A percentile compares a stretch with the other conserved stretches of the same genome.
These are phyloP conservation scores for Takashimella koratensis DNA, from an alignment of 1,284 basidiomycete genomes.

Conservation along the genomic window DNA sequence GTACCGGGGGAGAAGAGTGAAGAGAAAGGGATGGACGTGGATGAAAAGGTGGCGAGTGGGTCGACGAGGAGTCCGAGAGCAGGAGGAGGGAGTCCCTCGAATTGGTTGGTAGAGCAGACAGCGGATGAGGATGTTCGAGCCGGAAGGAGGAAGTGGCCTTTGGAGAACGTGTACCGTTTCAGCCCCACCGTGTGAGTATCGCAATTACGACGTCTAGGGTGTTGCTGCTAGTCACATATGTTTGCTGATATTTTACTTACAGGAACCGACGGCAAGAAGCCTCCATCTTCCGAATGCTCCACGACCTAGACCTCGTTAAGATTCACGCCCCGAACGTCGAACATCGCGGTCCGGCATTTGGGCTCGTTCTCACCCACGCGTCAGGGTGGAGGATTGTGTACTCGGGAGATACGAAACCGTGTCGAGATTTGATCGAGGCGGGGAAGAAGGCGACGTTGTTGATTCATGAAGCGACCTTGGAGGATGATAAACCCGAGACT, in stretches of 20 bases:
- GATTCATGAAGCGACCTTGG: slow-evolving; percentile 91
- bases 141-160: slow-evolving; percentile 23
- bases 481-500: slow-evolving; percentile 68
- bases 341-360: slow-evolving; percentile 70
- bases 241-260: not conserved
- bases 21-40: not conserved
- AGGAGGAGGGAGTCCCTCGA: not conserved
- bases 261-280: not conserved
- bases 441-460: slow-evolving; percentile 71
- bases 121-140: slow-evolving; percentile 13
- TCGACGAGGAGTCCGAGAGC: not conserved
- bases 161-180: slow-evolving; percentile 9
- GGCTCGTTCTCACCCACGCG: slow-evolving; percentile 61
- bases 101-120: slow-evolving; percentile 4
- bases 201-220: not conserved
- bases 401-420: slow-evolving; percentile 86
- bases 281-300: slow-evolving; percentile 5
- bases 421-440: slow-evolving; percentile 62
- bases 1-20: too few species aligned
- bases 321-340: slow-evolving; percentile 65
- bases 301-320: slow-evolving; percentile 27
- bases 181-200: not conserved
- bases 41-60: not conserved
- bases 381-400: slow-evolving; percentile 79
- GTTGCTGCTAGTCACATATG: not conserved